phyloP scores from a whole-genome alignment of 2,329 filamentous ascomycete species.

The Fusarium incarnatum region DNA sequence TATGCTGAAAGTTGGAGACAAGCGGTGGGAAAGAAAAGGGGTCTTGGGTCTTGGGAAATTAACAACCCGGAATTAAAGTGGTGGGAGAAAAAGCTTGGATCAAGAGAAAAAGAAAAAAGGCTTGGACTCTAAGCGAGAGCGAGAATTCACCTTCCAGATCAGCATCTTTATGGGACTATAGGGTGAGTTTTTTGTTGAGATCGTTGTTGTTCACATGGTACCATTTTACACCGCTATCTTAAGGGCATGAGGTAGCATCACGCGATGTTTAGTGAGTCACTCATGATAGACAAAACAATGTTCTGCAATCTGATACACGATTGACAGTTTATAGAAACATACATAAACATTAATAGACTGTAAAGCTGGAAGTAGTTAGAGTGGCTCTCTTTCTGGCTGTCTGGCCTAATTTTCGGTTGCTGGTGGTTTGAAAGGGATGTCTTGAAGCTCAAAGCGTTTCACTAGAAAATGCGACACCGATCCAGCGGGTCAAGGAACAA shows the following conservation, averaged over 20 bases:
- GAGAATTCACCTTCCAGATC: not conserved
- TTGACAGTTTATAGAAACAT: not conserved
- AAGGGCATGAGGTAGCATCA: constrained; percentile 4
- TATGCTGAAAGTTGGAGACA: not conserved
- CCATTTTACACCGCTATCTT: constrained; percentile 24
- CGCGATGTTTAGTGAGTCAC: constrained; percentile 3
- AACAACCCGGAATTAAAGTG: not conserved
- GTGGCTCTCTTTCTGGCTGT: not conserved
- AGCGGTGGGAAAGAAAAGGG: not conserved
- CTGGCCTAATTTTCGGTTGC: not conserved
- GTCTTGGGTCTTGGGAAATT: constrained; percentile 2
- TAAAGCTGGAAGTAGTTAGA: not conserved
- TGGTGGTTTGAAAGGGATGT: constrained; percentile 1
- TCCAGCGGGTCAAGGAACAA: constrained; percentile 4
- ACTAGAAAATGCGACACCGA: not conserved
- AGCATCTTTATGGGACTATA: not conserved
- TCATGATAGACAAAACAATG: not conserved
- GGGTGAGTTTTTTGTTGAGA: constrained; percentile 11
- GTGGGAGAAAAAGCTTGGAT: not conserved
- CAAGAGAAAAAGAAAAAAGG: not conserved
- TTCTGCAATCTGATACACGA: not conserved
- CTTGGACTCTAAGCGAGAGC: not conserved
- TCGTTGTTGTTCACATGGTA: constrained; percentile 4
- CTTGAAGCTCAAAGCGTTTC: constrained; percentile 13
- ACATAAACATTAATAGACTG: not conserved